phyloP scores from a whole-genome alignment of 495 filamentous ascomycete species.

The Cenococcum geophilum region DNA sequence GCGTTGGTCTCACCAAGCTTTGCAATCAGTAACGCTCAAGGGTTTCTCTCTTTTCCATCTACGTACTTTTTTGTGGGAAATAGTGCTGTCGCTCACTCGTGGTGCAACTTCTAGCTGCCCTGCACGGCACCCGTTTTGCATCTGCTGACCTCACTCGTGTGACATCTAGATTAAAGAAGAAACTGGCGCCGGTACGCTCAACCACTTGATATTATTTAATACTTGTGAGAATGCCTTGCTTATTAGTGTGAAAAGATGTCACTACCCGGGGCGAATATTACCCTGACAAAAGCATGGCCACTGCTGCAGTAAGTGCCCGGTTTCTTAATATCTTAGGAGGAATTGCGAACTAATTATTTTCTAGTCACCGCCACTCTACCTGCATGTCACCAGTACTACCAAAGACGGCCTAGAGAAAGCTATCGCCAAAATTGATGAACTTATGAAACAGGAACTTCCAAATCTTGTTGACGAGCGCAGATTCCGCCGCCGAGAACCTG shows the following conservation, averaged over 20 bases:
- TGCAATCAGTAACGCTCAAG: neutral
- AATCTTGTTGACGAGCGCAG: conserved; percentile 93
- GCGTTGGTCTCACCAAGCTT: neutral
- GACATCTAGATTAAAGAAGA: conserved; percentile 99
- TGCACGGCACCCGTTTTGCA: conserved; percentile 71
- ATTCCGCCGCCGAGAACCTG: conserved; percentile 82
- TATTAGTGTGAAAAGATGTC: conserved; percentile 81
- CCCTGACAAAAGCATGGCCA: conserved; percentile 96
- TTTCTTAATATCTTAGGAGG: neutral
- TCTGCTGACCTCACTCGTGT: conserved; percentile 93
- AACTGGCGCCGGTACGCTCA: conserved; percentile 97
- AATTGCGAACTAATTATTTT: conserved; percentile 7
- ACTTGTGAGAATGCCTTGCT: conserved; percentile 53
- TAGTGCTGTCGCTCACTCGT: conserved; percentile 72
- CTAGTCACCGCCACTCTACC: conserved; percentile 87
- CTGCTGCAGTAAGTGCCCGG: conserved; percentile 65
- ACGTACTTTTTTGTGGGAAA: conserved; percentile 47
- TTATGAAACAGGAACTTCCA: conserved; percentile 94
- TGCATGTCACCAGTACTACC: conserved; percentile 88
- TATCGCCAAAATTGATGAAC: conserved; percentile 75
- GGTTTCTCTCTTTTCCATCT: conserved; percentile 30
- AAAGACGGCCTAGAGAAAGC: conserved; percentile 89
- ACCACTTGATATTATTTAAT: conserved; percentile 43
- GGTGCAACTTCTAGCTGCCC: conserved; percentile 58
- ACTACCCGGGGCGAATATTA: conserved; percentile 94